Evolutionary conservation across 169 alveolate species (phyloP), one percentile per base, ranked within the genome.

Genomic region (Eimeria zaria): DNA sequence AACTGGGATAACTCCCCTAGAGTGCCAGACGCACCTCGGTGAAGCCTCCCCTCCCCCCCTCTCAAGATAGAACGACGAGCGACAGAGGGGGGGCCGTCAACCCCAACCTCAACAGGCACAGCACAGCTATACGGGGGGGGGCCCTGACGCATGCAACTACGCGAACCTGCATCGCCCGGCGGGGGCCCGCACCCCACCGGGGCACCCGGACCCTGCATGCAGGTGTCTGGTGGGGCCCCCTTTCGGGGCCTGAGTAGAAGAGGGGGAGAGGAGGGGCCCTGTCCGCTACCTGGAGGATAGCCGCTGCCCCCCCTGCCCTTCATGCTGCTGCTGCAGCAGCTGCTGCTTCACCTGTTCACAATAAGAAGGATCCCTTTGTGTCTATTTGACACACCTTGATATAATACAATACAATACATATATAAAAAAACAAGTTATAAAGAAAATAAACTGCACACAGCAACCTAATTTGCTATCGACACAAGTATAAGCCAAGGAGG

Each of bases 221-320:
- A 64, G 2, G 39, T n/a, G n/a, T n/a, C 74, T 27, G 44, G 41
- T 64, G 74, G n/a, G 41, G 39, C 8, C 39, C n/a, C 74, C 14
- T n/a, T 22, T 64, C 74, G 41, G n/a, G 74, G 74, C 16, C 74
- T 64, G 74, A 64, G n/a, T n/a, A 14, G 2, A 18, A 64, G 39
- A 27, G 74, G 0, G 74, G 74, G 74, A 39, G 74, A 64, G 74
- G 74, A 39, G 74, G 74, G 74, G 39, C 74, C 39, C 39, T 64
- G 74, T 64, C 74, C 6, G 74, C 74, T 64, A 18, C 74, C 74
- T 27, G 74, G 74, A 36, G 39, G 74, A 64, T 16, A 64, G 74
- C 41, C 74, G 9, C 41, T 64, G 39, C 74, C 74, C 74, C 74
- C 74, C 74, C 74, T 64, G 16, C 74, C 74, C 74, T 64, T 64